A percentile compares a stretch with the other conserved stretches of the same genome.
Evolutionary conservation across 345 rosid species (phyloP).

Genomic region (Stellera chamaejasme): DNA sequence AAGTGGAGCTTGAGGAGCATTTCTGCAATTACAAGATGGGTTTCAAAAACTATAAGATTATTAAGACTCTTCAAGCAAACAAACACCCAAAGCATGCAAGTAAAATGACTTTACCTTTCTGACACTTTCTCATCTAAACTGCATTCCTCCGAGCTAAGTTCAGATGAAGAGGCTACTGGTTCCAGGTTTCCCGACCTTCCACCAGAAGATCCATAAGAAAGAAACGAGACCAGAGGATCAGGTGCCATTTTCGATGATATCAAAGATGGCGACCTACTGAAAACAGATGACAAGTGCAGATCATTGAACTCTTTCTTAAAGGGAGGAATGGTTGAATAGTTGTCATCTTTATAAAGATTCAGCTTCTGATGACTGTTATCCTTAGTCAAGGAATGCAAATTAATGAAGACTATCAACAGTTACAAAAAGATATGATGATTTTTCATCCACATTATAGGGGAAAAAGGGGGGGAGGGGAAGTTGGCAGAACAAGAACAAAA

Average conservation of each 20-base stretch:
- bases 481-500: constrained; percentile 2
- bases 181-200: constrained; percentile 25
- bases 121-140: constrained; percentile 17
- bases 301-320: constrained; percentile 35
- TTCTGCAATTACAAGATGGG: constrained; percentile 17
- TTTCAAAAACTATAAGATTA: too few species aligned
- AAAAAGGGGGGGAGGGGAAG: background rate
- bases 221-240: constrained; percentile 53
- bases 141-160: constrained; percentile 23
- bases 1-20: constrained; percentile 25
- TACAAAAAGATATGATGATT: background rate
- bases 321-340: constrained; percentile 26
- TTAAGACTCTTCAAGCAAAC: too few species aligned
- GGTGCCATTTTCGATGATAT: constrained; percentile 32
- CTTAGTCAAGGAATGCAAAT: constrained; percentile 46
- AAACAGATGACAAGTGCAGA: constrained; percentile 34
- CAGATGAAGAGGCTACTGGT: constrained; percentile 19
- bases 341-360: constrained; percentile 38
- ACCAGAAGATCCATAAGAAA: constrained; percentile 28
- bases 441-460: background rate
- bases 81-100: background rate
- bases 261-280: constrained; percentile 21
- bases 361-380: constrained; percentile 54
- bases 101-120: constrained; percentile 30
- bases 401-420: background rate